Evolutionary conservation across 257 asterid genomes (phyloP), one percentile per base, ranked within the genome.

Genomic region (Fraxinus pennsylvanica): DNA sequence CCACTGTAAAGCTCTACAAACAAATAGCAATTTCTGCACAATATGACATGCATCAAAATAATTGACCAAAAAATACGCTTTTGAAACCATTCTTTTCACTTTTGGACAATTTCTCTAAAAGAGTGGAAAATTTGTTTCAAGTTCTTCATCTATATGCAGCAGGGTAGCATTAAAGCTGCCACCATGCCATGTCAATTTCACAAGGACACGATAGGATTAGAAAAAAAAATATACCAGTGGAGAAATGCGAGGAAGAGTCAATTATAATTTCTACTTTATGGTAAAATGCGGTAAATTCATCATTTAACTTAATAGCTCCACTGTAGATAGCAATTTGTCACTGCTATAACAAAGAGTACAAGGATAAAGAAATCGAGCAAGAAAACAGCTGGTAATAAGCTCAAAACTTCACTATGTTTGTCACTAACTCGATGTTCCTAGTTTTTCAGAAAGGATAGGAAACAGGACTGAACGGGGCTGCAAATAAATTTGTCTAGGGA

Each of bases 391-490:
- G 65, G 0, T 6, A 54, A n/a, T 54, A 19, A 54, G n/a, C 65
- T 4, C 65, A 54, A 54, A 2, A n/a, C 65, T 54, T 54, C n/a
- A 19, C 25, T 19, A 6, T 54, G 25, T 14, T 59, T 22, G 19
- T 21, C 68, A 7, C 32, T 9, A 22, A 9, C 14, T 21, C 22
- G 1, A 21, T 15, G 25, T 76, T 43, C 67, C 21, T 25, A 10
- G 67, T 45, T 57, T 68, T 77, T 71, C 29, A 35, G 45, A 36
- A 14, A 45, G 45, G 74, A 80, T 35, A 29, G n/a, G 67, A 75
- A 67, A 33, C 41, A 15, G 4, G 43, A 25, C 54, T 9, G 3
- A 68, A 77, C 9, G 15, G 65, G 69, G 65, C 52, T 77, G 52
- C 65, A 65, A 19, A 66, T 73, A 80, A 36, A 17, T 22, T 67